Evolutionary conservation across 2,329 filamentous ascomycete species (phyloP), one percentile per base, ranked within the genome.

Genomic region (Bipolaris sorokiniana): DNA sequence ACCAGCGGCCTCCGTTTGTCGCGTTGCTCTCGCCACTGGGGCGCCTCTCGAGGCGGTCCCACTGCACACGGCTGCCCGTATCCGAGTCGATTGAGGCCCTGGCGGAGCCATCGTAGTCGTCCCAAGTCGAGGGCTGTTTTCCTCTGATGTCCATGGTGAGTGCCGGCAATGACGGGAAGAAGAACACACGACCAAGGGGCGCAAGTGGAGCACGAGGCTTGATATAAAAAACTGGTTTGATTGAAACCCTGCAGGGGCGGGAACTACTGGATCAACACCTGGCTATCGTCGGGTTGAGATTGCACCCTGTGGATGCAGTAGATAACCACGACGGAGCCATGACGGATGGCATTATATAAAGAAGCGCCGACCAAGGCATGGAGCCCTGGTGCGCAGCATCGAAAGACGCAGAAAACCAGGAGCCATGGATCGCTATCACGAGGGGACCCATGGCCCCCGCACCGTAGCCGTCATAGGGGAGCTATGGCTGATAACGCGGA

Each of bases 71-170:
- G 64, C 73, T 77, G 33, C 59, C 63, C 2, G 61, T 66, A 6
- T 56, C 54, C 1, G 79, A 81, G 48, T 72, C 78, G 18, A 78
- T 66, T 0, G 80, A 82, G 34, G 73, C 76, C 49, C 76, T 65
- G 51, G 77, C 75, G 44, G 69, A 76, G 55, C 76, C 76, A 50
- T 81, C 79, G 65, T 81, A 81, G 50, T 77, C 76, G 55, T 76
- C 71, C 80, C 80, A 82, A 31, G 72, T 78, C 28, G 79, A 68
- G n/a, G 80, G 80, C 65, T 76, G 75, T 62, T 76, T 76, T 51
- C 72, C 72, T 58, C 65, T 67, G 58, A 74, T 73, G 55, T 76
- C 74, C 76, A 77, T 77, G 55, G 57, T 50, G 50, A 62, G 53
- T 40, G 51, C n/a, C 33, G 44, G 46, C 48, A 50, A 22, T 45